These are phyloP conservation scores for Funneliformis geosporum DNA, from an alignment of 192 early-diverging fungal genomes.

Conservation along the genomic window DNA sequence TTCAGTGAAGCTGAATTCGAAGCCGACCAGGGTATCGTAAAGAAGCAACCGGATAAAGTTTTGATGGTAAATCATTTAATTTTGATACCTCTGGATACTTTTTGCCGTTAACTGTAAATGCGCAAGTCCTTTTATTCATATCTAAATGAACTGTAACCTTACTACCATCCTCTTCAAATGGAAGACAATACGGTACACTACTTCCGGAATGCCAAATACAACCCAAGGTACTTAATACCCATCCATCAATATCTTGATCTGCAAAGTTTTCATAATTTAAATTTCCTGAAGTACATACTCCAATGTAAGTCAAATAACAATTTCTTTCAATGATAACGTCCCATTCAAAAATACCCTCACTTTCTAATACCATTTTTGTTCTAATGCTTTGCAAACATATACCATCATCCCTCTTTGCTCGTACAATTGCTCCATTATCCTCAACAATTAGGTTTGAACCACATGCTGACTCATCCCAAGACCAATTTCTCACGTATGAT, in stretches of 20 bases:
- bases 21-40: not conserved
- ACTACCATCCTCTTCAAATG: not conserved
- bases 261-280: not conserved
- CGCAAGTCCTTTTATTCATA: conserved; percentile 21
- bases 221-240: conserved; percentile 1
- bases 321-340: not conserved
- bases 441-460: not conserved
- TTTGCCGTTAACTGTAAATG: conserved; percentile 22
- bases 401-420: not conserved
- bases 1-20: not conserved
- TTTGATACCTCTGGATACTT: not conserved
- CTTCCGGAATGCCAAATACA: not conserved
- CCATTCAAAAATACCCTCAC: conserved; percentile 13
- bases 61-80: conserved; percentile 16
- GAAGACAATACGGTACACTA: not conserved
- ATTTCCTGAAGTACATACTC: not conserved
- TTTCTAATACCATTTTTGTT: not conserved
- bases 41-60: conserved; percentile 23
- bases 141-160: conserved; percentile 25
- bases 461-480: not conserved
- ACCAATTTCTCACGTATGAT: not conserved
- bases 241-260: not conserved
- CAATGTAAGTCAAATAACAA: not conserved
- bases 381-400: not conserved
- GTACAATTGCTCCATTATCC: not conserved